Conservation (phyloP, 257 asterid genomes). For the Anisodus tanguticus region DNA sequence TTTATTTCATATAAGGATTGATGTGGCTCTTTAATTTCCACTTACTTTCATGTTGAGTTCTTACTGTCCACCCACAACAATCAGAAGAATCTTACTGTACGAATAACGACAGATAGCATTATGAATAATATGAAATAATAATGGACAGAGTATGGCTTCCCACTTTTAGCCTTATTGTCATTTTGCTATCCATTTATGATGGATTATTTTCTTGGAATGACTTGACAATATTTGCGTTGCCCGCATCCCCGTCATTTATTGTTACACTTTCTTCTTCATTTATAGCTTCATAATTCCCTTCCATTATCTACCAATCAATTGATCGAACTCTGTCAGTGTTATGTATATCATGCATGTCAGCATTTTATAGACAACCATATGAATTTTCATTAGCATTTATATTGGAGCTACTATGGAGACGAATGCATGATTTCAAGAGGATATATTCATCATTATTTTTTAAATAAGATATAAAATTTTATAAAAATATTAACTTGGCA, state of each 20-base stretch:
- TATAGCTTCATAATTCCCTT: no score
- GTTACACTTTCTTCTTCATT: no score
- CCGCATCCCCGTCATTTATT: neutral
- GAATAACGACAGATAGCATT: neutral
- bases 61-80: constrained; percentile 1
- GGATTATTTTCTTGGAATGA: neutral
- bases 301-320: no score
- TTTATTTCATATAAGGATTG: neutral
- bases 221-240: neutral
- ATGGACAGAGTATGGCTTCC: neutral
- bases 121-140: neutral
- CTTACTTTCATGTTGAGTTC: neutral
- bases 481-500: no score
- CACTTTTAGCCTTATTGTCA: constrained; percentile 5
- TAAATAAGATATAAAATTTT: no score
- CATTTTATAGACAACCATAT: no score
- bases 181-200: neutral
- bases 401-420: no score
- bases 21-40: constrained; percentile 18
- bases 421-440: no score
- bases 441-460: no score
- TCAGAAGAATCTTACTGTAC: constrained; percentile 12
- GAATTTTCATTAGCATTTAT: no score
- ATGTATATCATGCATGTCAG: no score
- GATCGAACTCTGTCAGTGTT: no score